Evolutionary conservation across 345 rosid genomes (phyloP).

Genomic region (Leavenworthia alabamica): DNA sequence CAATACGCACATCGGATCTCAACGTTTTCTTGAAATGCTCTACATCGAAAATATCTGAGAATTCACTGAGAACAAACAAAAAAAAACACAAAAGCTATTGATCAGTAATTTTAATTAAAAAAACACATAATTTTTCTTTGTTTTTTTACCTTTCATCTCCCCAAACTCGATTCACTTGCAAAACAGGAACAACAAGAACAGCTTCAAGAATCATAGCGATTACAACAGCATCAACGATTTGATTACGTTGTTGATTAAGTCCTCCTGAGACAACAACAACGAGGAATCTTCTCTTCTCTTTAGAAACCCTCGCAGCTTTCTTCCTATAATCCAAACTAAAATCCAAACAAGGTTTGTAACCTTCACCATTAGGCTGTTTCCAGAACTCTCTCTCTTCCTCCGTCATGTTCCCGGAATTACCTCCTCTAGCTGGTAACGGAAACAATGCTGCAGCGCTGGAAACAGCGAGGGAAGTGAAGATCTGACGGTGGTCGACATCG

Average conservation of each 20-base stretch:
- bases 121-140: neutral
- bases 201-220: constrained; percentile 72
- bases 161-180: constrained; percentile 68
- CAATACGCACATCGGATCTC: constrained; percentile 51
- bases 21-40: constrained; percentile 65
- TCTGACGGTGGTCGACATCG: constrained; percentile 24
- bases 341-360: constrained; percentile 64
- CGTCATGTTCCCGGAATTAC: constrained; percentile 35
- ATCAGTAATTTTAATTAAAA: neutral
- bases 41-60: constrained; percentile 51
- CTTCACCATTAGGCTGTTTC: constrained; percentile 58
- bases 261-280: constrained; percentile 69
- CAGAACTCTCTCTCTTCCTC: constrained; percentile 59
- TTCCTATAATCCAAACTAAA: constrained; percentile 46
- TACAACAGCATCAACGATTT: constrained; percentile 69
- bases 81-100: neutral
- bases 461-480: constrained; percentile 40
- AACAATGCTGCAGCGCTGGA: constrained; percentile 23
- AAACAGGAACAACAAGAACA: constrained; percentile 59
- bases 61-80: constrained; percentile 65
- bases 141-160: constrained; percentile 56
- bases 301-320: constrained; percentile 38
- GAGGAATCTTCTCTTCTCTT: constrained; percentile 58
- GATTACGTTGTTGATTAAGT: constrained; percentile 63
- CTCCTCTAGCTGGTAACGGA: constrained; percentile 45